Conservation (phyloP, 768 basidiomycete species). For the Rhodotorula kratochvilovae region DNA sequence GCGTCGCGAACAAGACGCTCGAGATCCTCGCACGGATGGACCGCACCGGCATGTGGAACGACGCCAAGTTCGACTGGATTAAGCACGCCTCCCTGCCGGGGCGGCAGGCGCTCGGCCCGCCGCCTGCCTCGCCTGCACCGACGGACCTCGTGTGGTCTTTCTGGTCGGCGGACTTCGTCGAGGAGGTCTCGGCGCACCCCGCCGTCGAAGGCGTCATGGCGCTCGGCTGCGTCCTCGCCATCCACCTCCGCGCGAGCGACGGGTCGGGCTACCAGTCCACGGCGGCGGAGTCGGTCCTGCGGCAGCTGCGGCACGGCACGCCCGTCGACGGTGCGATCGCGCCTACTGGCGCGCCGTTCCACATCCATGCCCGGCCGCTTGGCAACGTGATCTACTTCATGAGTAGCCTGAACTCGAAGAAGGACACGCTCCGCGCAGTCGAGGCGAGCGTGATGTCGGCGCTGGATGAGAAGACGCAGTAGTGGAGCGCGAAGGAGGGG, state of each 20-base stretch:
- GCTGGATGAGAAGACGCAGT: not conserved
- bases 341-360: constrained; percentile 56
- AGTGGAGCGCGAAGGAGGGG: too few species aligned
- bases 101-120: not conserved
- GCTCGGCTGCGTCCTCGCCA: constrained; percentile 27
- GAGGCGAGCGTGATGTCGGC: constrained; percentile 26
- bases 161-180: constrained; percentile 32
- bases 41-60: constrained; percentile 57
- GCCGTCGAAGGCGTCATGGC: constrained; percentile 19
- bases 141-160: constrained; percentile 15
- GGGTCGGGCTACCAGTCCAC: constrained; percentile 50
- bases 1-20: constrained; percentile 78
- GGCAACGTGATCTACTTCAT: constrained; percentile 92
- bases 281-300: constrained; percentile 62
- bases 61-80: constrained; percentile 62
- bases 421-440: constrained; percentile 30
- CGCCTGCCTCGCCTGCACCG: not conserved
- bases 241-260: constrained; percentile 23
- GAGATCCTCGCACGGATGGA: constrained; percentile 58
- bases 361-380: constrained; percentile 76
- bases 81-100: not conserved
- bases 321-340: constrained; percentile 29
- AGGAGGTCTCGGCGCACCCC: constrained; percentile 14
- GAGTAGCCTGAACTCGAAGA: constrained; percentile 70
- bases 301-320: constrained; percentile 51